Evolutionary conservation across 768 basidiomycete genomes (phyloP), one percentile per base, ranked within the genome.

Genomic region (Pisolithus microcarpus): DNA sequence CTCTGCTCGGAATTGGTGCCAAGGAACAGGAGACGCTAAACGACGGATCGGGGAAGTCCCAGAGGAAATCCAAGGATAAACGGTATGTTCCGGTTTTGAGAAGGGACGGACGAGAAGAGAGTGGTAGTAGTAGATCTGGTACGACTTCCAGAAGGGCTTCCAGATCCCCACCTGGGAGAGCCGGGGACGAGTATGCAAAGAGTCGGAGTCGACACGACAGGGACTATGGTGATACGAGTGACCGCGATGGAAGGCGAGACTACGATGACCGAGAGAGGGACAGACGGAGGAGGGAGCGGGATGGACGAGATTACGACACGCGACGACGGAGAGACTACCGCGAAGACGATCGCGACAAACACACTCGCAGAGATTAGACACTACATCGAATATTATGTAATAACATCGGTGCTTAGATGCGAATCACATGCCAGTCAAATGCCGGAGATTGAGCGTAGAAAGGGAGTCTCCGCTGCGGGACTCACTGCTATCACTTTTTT

Each of bases 1-100:
- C 92, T 0, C 68, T 98, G 11, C 70, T 98, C 9, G 96, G 95
- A 0, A 86, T 99, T 28, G 94, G 96, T 2, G 96, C 96, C 2
- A 98, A 96, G 62, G 87, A 94, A 59, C 76, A 78, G 56, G 83
- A 87, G 59, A 74, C 78, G 0, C 75, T 79, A 5, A 85, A 90
- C 51, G 82, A 88, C 53, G 87, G 86, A 18, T 80, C 71, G 59
- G 73, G 65, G 64, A 80, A 74, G 69, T 77, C 73, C 61, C 76
- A 69, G 58, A 70, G 75, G 30, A 58, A 54, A 28, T 50, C 58
- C 6, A 78, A 78, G 3, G 88, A 91, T 49, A 82, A 80, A 70
- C 79, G 82, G 58, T 98, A 96, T 62, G 71, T 93, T 24, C 94
- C 96, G 10, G 72, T 98, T 28, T 61, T 91, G 42, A 90, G 81